Percentiles rank a stretch among this genome's conserved stretches.
phyloP scores from a whole-genome alignment of 106 monocot genomes.

The Agapanthus africanus region DNA sequence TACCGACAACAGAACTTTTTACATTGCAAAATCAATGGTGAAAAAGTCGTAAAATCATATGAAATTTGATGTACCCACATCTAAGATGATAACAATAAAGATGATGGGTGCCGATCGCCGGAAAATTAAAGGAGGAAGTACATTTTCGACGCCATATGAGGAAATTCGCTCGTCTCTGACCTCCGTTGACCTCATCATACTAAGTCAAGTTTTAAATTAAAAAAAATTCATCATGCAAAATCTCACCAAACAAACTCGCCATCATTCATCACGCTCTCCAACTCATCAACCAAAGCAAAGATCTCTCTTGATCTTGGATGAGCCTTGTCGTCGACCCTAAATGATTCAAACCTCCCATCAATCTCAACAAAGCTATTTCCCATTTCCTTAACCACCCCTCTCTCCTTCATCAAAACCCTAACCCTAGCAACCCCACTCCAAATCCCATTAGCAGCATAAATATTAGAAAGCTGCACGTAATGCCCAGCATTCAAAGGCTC shows the following conservation, averaged over 20 bases:
- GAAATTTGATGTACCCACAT: too few relatives aligned
- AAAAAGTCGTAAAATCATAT: too few relatives aligned
- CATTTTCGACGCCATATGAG: too few relatives aligned
- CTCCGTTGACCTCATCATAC: too few relatives aligned
- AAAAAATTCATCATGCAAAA: too few relatives aligned
- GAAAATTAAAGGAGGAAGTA: too few relatives aligned
- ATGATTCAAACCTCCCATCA: slow-evolving; percentile 36
- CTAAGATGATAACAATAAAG: too few relatives aligned
- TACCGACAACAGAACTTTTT: too few relatives aligned
- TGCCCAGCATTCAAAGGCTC: slow-evolving; percentile 80
- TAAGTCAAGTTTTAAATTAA: too few relatives aligned
- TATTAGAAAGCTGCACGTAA: slow-evolving; percentile 76
- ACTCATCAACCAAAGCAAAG: slow-evolving; percentile 20
- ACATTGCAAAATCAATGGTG: too few relatives aligned
- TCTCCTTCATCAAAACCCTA: slow-evolving; percentile 56
- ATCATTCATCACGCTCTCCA: slow-evolving; percentile 45
- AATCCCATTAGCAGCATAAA: slow-evolving; percentile 59
- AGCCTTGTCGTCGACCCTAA: slow-evolving; percentile 35
- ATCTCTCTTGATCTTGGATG: slow-evolving; percentile 39
- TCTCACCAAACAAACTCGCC: slow-evolving; percentile 36
- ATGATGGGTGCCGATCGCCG: too few relatives aligned
- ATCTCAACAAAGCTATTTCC: slow-evolving; percentile 54
- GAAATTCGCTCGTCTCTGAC: too few relatives aligned
- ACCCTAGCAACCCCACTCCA: slow-evolving; percentile 54
- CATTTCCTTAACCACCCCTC: slow-evolving; percentile 37